Conservation (phyloP, 371 early-diverging fungal genomes). For the Mucor velutinosus region DNA sequence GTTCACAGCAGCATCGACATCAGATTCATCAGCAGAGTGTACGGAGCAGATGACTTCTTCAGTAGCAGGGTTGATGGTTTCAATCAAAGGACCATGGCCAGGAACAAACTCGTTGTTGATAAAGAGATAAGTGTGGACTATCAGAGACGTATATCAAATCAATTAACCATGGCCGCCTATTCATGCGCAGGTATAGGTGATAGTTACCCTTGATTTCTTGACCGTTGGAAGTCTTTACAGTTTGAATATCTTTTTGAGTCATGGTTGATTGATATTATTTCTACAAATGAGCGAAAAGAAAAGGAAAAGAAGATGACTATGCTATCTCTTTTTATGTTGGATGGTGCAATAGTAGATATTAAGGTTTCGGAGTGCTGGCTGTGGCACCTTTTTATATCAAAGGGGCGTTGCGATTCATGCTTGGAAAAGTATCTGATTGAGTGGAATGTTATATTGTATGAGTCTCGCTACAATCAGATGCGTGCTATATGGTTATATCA, state of each 20-base stretch:
- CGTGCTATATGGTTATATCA: not conserved
- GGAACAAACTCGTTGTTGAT: conserved; percentile 78
- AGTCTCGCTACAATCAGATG: not conserved
- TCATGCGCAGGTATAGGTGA: not conserved
- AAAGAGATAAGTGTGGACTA: conserved; percentile 63
- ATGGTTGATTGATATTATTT: conserved; percentile 3
- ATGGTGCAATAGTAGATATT: not conserved
- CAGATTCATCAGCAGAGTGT: conserved; percentile 69
- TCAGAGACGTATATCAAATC: not conserved
- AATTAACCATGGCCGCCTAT: not conserved
- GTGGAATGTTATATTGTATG: not conserved
- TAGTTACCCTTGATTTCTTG: conserved; percentile 25
- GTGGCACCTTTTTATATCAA: not conserved
- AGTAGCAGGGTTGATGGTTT: conserved; percentile 71
- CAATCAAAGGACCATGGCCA: conserved; percentile 57
- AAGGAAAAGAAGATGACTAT: not conserved
- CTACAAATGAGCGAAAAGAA: not conserved
- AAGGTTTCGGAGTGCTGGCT: not conserved
- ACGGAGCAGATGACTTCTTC: conserved; percentile 75
- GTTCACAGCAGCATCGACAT: conserved; percentile 76
- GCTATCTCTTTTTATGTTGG: conserved; percentile 1
- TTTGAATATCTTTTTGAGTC: conserved; percentile 30
- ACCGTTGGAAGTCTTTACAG: conserved; percentile 23
- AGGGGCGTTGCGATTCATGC: not conserved
- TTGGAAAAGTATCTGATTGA: not conserved